A percentile compares a stretch with the other conserved stretches of the same genome.
phyloP scores from a whole-genome alignment of 2,329 filamentous ascomycete species.

The Ceratocystis ficicola region DNA sequence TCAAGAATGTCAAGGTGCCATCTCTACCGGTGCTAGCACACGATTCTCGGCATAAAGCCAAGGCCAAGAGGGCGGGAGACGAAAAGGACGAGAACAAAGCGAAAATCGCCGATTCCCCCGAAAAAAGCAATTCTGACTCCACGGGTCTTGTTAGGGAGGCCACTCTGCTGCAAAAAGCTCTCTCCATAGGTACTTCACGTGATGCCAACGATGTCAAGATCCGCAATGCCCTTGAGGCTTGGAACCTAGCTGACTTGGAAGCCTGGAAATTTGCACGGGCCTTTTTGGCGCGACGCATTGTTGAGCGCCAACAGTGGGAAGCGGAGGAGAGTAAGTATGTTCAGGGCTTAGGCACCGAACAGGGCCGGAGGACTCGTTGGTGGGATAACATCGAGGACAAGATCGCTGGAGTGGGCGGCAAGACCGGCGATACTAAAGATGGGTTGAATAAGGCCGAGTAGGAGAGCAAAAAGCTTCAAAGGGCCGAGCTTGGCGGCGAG shows the following conservation, averaged over 20 bases:
- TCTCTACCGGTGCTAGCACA: slow-evolving; percentile 37
- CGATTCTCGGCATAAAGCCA: slow-evolving; percentile 14
- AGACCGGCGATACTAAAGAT: slow-evolving; percentile 5
- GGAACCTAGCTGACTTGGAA: slow-evolving; percentile 62
- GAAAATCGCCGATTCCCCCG: background rate
- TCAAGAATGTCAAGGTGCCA: slow-evolving; percentile 20
- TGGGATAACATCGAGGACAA: slow-evolving; percentile 27
- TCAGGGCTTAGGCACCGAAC: slow-evolving; percentile 46
- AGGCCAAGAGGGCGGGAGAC: slow-evolving; percentile 11
- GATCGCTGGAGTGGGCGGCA: slow-evolving; percentile 17
- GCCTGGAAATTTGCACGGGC: slow-evolving; percentile 64
- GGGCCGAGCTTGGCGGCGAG: background rate
- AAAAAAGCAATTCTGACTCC: slow-evolving; percentile 35
- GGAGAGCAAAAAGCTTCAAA: background rate
- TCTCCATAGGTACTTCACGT: slow-evolving; percentile 37
- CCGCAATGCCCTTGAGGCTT: slow-evolving; percentile 48
- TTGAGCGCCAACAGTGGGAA: slow-evolving; percentile 58
- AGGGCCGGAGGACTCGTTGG: slow-evolving; percentile 32
- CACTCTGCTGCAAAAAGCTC: slow-evolving; percentile 42
- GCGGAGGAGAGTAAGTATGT: slow-evolving; percentile 54
- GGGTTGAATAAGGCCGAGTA: background rate
- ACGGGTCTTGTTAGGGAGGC: slow-evolving; percentile 35
- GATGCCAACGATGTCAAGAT: slow-evolving; percentile 35
- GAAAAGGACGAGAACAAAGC: background rate
- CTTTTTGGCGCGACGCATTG: slow-evolving; percentile 47